phyloP scores from a whole-genome alignment of 169 alveolate genomes.

The Cryptosporidium andersoni region DNA sequence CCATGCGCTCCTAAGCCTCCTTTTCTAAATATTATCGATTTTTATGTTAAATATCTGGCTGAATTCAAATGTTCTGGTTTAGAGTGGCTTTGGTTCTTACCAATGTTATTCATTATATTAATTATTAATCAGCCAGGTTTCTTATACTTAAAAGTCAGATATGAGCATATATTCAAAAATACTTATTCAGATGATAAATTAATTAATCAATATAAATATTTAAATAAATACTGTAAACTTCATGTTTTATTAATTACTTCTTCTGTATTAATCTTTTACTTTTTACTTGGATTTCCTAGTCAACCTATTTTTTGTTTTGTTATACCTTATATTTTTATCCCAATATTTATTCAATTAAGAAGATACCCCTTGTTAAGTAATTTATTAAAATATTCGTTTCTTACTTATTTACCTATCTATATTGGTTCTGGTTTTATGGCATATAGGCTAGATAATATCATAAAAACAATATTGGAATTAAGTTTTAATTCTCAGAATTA shows the following conservation, averaged over 20 bases:
- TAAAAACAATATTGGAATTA: neutral
- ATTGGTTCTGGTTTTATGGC: slow-evolving; percentile 31
- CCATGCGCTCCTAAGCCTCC: slow-evolving; percentile 65
- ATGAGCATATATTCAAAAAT: neutral
- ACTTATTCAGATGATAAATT: neutral
- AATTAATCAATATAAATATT: neutral
- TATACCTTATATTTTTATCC: neutral
- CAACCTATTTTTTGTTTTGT: slow-evolving; percentile 13
- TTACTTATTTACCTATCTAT: slow-evolving; percentile 40
- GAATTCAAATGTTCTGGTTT: slow-evolving; percentile 65
- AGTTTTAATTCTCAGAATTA: neutral
- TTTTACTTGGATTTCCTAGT: slow-evolving; percentile 4
- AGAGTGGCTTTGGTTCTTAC: slow-evolving; percentile 69
- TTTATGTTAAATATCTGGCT: slow-evolving; percentile 32
- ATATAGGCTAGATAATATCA: slow-evolving; percentile 13
- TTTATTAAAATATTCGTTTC: slow-evolving; percentile 7
- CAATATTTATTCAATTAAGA: too few relatives aligned
- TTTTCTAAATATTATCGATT: slow-evolving; percentile 23
- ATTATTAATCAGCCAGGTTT: slow-evolving; percentile 18
- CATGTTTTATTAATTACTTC: too few relatives aligned
- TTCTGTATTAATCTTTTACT: neutral
- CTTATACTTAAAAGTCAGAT: slow-evolving; percentile 1
- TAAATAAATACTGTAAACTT: neutral
- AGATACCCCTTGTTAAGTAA: neutral
- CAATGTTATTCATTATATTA: slow-evolving; percentile 38